A percentile compares a stretch with the other conserved stretches of the same genome.
Evolutionary conservation across 805 yeast species (phyloP).

Genomic region (Metschnikowia chrysomelidarum): DNA sequence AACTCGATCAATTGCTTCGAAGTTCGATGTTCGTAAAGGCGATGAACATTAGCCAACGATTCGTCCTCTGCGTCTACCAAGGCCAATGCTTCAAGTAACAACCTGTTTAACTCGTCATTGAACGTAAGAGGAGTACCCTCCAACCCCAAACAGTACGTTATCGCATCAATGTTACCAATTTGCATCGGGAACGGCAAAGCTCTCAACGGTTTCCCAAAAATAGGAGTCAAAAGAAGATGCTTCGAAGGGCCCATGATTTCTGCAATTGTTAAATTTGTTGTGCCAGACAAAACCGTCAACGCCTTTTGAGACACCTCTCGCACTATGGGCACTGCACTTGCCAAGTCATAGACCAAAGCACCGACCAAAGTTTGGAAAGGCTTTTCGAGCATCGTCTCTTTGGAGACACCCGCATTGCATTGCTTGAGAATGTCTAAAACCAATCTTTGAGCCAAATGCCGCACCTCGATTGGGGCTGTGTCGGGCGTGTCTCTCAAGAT

Average conservation of each 20-base stretch:
- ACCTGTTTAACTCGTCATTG: conserved; percentile 82
- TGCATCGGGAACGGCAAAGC: conserved; percentile 99
- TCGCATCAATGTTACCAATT: conserved; percentile 96
- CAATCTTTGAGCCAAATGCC: conserved; percentile 66
- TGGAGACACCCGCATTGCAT: conserved; percentile 61
- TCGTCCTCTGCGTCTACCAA: conserved; percentile 98
- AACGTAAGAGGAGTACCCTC: conserved; percentile 80
- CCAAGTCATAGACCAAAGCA: conserved; percentile 88
- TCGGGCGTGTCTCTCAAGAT: conserved; percentile 86
- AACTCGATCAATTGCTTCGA: conserved; percentile 84
- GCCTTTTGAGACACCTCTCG: conserved; percentile 79
- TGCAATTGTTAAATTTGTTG: conserved; percentile 67
- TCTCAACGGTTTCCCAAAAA: conserved; percentile 93
- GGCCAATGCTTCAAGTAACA: conserved; percentile 87
- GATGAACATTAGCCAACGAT: conserved; percentile 82
- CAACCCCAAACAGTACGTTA: conserved; percentile 82
- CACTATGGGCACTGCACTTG: conserved; percentile 81
- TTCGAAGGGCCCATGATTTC: conserved; percentile 81
- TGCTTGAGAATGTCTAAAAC: conserved; percentile 60
- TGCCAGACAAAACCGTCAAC: conserved; percentile 62
- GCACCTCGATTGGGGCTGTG: conserved; percentile 80
- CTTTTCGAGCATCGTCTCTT: conserved; percentile 62
- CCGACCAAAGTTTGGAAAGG: conserved; percentile 80
- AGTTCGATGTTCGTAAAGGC: conserved; percentile 82
- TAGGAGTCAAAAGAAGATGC: conserved; percentile 80